Evolutionary conservation across 2,329 filamentous ascomycete genomes (phyloP).

Genomic region (Colletotrichum tofieldiae): DNA sequence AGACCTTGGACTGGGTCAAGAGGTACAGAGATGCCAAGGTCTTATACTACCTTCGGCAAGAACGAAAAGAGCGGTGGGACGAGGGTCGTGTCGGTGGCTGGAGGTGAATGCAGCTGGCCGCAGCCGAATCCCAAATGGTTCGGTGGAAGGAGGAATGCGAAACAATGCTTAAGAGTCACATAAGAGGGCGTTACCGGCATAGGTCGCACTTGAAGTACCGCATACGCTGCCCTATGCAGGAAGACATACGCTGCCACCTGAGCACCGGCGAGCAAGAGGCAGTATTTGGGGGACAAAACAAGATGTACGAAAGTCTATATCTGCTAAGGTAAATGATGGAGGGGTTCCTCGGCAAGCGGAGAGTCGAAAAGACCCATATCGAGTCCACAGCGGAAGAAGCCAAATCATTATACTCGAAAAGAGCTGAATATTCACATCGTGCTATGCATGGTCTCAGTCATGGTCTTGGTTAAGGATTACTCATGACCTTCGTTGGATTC

Average conservation of each 20-base stretch:
- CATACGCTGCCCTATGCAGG: background rate
- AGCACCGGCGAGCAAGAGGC: background rate
- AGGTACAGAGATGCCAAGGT: slow-evolving; percentile 86
- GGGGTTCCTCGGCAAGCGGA: background rate
- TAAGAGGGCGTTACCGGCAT: background rate
- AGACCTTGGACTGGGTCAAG: slow-evolving; percentile 88
- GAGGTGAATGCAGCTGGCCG: slow-evolving; percentile 71
- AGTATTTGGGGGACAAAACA: too few species aligned
- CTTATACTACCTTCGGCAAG: slow-evolving; percentile 83
- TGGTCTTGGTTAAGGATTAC: background rate
- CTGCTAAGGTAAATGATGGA: background rate
- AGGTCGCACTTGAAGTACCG: background rate
- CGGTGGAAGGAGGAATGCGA: background rate
- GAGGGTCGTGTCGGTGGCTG: slow-evolving; percentile 95
- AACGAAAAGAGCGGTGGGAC: slow-evolving; percentile 95
- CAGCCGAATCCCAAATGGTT: background rate
- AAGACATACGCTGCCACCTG: background rate
- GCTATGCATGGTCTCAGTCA: background rate
- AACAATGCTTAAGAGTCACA: too few species aligned
- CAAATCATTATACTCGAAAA: background rate
- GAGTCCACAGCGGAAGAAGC: too few species aligned
- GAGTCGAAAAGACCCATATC: background rate
- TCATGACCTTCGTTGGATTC: background rate
- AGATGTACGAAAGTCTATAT: background rate
- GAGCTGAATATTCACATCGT: background rate